Evolutionary conservation across 2,329 filamentous ascomycete genomes (phyloP), one percentile per base, ranked within the genome.

Genomic region (Aaosphaeria pasadenensis): DNA sequence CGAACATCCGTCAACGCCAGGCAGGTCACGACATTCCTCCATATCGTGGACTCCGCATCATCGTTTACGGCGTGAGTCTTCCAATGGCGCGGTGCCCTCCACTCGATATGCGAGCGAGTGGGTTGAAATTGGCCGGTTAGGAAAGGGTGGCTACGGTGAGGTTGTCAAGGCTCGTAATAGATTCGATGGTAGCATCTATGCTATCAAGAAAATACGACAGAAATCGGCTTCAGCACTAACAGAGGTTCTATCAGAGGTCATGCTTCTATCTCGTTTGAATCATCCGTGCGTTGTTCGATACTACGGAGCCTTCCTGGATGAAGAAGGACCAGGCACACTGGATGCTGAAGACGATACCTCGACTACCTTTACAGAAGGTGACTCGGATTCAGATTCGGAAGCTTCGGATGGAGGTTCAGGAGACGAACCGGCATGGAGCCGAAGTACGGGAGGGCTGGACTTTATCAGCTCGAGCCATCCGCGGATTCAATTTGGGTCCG

Each of bases 91-190:
- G 7, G 54, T 55, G 5, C 55, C 77, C 4, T 77, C 83, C 40
- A 95, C 90, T 1, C 83, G 92, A 52, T 99, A 96, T 64, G 82
- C 81, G 7, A 88, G 88, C 60, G 94, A 97, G 59, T 99, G 95
- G 71, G 85, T 91, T 13, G 91, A 97, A 71, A 86, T 94, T 63
- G 90, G 89, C 11, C 83, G 88, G 4, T 77, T 99, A 9, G 94
- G 94, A 3, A 95, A 92, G 67, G 94, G 94, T 39, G 94, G 92
- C 0, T 99, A 96, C 71, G 94, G 94, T 5, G 90, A 96, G 71
- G 94, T 99, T 24, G 90, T 97, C 47, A 95, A 96, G 68, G 92
- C 92, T 3, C 83, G 92, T 31, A 95, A 96, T 70, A 96, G 94
- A 72, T 82, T 96, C 4, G 94, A 97, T 66, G 89, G 89, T 1